phyloP scores from a whole-genome alignment of 306 rosid species.

The Rosa persica region DNA sequence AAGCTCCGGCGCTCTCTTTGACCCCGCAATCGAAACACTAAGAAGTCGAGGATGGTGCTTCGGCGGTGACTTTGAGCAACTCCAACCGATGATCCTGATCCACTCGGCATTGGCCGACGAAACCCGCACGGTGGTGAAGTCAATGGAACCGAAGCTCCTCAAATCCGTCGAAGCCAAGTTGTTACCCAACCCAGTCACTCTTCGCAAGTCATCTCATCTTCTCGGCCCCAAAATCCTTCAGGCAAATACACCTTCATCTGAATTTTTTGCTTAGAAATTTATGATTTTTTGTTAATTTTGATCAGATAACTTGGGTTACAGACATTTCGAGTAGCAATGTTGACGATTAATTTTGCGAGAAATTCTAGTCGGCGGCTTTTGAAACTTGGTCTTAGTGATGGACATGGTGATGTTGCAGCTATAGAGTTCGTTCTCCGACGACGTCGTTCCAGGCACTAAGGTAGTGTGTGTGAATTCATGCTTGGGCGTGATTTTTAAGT shows the following conservation, averaged over 20 bases:
- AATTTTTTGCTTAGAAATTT: too few species aligned
- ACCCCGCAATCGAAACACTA: constrained; percentile 43
- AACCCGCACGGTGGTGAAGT: constrained; percentile 28
- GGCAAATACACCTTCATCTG: constrained; percentile 32
- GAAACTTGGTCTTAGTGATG: too few species aligned
- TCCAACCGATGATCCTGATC: constrained; percentile 49
- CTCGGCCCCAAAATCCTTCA: constrained; percentile 78
- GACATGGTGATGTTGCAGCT: too few species aligned
- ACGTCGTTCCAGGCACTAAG: too few species aligned
- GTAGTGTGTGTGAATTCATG: too few species aligned
- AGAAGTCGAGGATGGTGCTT: constrained; percentile 66
- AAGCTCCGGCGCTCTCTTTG: constrained; percentile 22
- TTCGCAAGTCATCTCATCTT: constrained; percentile 55
- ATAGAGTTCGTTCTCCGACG: too few species aligned
- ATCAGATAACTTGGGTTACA: too few species aligned
- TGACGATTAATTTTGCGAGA: too few species aligned
- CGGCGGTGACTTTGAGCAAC: constrained; percentile 37
- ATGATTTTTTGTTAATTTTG: too few species aligned
- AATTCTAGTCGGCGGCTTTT: too few species aligned
- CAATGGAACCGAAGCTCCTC: constrained; percentile 63
- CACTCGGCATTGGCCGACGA: constrained; percentile 56
- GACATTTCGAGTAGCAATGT: too few species aligned
- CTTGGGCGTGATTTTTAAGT: neutral
- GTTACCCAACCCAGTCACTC: constrained; percentile 55
- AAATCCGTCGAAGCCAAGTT: constrained; percentile 60